Percentiles rank a stretch among this genome's conserved stretches.
phyloP scores from a whole-genome alignment of 108 stramenopile species.

The Stephanodiscus triporus region DNA sequence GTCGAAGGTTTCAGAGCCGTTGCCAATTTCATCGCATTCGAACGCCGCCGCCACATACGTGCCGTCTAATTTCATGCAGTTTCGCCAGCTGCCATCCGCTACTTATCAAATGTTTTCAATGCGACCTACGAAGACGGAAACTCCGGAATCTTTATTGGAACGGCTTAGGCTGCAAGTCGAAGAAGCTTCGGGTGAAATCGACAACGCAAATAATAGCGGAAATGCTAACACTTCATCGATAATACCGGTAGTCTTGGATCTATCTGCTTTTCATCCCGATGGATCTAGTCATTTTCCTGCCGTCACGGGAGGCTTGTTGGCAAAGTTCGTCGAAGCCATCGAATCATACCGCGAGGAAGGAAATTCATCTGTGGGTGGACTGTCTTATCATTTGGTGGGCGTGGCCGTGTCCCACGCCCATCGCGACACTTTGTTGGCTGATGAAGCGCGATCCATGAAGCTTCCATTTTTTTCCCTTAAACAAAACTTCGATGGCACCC shows the following conservation, averaged over 20 bases:
- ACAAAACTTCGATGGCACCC: neutral
- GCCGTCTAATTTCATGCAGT: neutral
- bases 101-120: slow-evolving; percentile 20
- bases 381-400: slow-evolving; percentile 12
- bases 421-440: neutral
- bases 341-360: neutral
- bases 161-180: neutral
- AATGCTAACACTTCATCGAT: neutral
- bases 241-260: slow-evolving; percentile 29
- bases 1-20: neutral
- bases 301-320: slow-evolving; percentile 9
- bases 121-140: slow-evolving; percentile 3
- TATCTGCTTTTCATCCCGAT: slow-evolving; percentile 37
- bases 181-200: neutral
- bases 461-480: neutral
- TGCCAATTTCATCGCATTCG: no score
- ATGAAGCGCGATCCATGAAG: slow-evolving; percentile 8
- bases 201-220: neutral
- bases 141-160: neutral
- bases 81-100: slow-evolving; percentile 2
- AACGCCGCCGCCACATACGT: no score
- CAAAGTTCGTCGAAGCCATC: slow-evolving; percentile 21
- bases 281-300: slow-evolving; percentile 18
- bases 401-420: neutral
- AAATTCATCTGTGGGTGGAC: neutral